phyloP scores from a whole-genome alignment of 2,329 filamentous ascomycete species.

The Ophiostoma tasmaniense region DNA sequence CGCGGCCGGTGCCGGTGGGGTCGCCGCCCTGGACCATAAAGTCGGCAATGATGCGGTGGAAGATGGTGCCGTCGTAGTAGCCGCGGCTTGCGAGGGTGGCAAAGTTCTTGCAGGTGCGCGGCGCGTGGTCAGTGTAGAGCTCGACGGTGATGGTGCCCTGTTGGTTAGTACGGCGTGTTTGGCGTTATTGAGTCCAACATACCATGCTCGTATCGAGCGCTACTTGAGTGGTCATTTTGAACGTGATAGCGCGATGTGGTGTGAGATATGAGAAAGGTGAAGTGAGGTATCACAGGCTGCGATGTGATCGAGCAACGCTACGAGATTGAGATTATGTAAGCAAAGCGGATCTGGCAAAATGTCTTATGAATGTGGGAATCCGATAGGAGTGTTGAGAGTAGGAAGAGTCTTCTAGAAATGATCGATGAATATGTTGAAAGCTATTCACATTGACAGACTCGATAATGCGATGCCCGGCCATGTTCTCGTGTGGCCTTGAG shows the following conservation, averaged over 20 bases:
- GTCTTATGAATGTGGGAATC: too few species aligned
- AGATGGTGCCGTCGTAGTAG: slow-evolving; percentile 79
- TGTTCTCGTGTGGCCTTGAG: background rate
- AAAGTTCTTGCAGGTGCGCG: slow-evolving; percentile 86
- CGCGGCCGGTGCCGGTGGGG: slow-evolving; percentile 85
- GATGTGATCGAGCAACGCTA: background rate
- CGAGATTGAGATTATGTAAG: background rate
- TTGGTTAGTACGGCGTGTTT: background rate
- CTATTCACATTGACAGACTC: background rate
- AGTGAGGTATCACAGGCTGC: background rate
- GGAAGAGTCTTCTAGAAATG: too few species aligned
- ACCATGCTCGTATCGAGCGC: slow-evolving; percentile 82
- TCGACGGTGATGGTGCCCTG: slow-evolving; percentile 80
- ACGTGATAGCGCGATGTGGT: background rate
- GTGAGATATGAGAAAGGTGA: background rate
- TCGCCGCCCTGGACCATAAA: slow-evolving; percentile 98
- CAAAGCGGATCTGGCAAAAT: background rate
- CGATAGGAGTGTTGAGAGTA: too few species aligned
- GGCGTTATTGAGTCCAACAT: slow-evolving; percentile 21
- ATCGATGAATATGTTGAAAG: too few species aligned
- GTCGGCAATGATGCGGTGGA: slow-evolving; percentile 90
- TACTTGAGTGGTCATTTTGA: slow-evolving; percentile 65
- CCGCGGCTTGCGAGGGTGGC: slow-evolving; percentile 65
- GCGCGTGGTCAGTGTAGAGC: slow-evolving; percentile 83
- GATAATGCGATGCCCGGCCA: background rate